Percentiles rank a stretch among this genome's conserved stretches.
Conservation (phyloP, 2,329 filamentous ascomycete genomes). For the Penicillium fuscoglaucum region DNA sequence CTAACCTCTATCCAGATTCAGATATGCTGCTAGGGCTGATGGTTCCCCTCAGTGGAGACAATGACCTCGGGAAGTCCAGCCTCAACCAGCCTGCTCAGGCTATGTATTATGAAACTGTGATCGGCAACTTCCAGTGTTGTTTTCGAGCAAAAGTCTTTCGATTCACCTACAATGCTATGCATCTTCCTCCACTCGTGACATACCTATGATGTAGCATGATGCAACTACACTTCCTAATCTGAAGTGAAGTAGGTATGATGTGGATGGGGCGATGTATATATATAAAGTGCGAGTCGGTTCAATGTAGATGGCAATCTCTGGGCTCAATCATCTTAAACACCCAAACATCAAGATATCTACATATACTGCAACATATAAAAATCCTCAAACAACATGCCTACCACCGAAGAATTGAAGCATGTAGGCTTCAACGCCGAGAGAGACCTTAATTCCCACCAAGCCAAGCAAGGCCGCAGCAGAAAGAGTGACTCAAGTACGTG, state of each 20-base stretch:
- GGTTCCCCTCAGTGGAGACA: slow-evolving; percentile 10
- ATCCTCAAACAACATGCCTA: slow-evolving; percentile 20
- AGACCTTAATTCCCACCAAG: slow-evolving; percentile 44
- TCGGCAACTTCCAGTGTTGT: slow-evolving; percentile 5
- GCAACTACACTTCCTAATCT: slow-evolving; percentile 19
- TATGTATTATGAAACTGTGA: slow-evolving; percentile 9
- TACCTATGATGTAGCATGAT: slow-evolving; percentile 40
- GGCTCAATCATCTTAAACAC: neutral
- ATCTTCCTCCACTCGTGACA: slow-evolving; percentile 24
- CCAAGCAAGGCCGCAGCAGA: slow-evolving; percentile 41
- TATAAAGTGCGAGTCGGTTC: slow-evolving; percentile 1
- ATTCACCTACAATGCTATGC: neutral
- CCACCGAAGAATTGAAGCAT: slow-evolving; percentile 28
- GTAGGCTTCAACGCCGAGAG: slow-evolving; percentile 38
- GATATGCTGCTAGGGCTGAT: slow-evolving; percentile 26
- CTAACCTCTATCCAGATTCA: slow-evolving; percentile 19
- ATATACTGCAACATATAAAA: neutral
- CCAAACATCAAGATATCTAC: neutral
- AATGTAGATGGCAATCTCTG: neutral
- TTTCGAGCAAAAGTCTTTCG: neutral
- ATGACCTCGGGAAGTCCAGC: slow-evolving; percentile 24
- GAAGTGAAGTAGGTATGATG: neutral
- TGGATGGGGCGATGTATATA: slow-evolving; percentile 7
- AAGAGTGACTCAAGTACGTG: slow-evolving; percentile 44
- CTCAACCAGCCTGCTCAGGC: neutral